phyloP scores from a whole-genome alignment of 805 yeast genomes.

The Candida oleophila region DNA sequence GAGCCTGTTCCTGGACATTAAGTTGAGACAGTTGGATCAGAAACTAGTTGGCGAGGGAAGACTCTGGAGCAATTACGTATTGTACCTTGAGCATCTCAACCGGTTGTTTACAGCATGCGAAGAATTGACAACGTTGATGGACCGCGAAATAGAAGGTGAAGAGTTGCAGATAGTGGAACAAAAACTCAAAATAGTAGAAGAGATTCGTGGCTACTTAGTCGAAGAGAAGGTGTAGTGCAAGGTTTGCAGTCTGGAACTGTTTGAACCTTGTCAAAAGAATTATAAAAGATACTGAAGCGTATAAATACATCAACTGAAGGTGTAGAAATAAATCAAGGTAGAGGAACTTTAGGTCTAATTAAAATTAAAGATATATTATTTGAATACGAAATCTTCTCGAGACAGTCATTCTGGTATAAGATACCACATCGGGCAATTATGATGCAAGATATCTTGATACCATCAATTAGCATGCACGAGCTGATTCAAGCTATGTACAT shows the following conservation, averaged over 20 bases:
- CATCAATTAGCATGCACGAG: too few species aligned
- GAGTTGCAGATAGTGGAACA: conserved; percentile 11
- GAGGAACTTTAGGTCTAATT: too few species aligned
- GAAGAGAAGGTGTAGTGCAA: neutral
- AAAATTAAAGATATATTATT: too few species aligned
- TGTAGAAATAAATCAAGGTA: too few species aligned
- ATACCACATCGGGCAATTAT: too few species aligned
- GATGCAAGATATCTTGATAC: too few species aligned
- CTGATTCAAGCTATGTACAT: too few species aligned
- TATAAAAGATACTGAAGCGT: too few species aligned
- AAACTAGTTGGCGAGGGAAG: conserved; percentile 7
- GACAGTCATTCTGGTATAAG: too few species aligned
- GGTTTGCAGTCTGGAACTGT: neutral
- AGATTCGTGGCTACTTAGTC: conserved; percentile 7
- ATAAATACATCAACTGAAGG: too few species aligned
- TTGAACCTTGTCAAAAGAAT: too few species aligned
- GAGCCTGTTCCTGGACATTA: conserved; percentile 4
- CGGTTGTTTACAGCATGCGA: conserved; percentile 10
- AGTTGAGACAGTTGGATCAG: conserved; percentile 7
- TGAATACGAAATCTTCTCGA: too few species aligned
- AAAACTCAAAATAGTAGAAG: conserved; percentile 11
- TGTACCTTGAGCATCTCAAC: conserved; percentile 8
- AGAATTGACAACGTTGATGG: conserved; percentile 6
- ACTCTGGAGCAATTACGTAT: conserved; percentile 12
- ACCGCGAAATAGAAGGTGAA: conserved; percentile 7